phyloP scores from a whole-genome alignment of 352 stramenopile species.

The Pythium angustatum region DNA sequence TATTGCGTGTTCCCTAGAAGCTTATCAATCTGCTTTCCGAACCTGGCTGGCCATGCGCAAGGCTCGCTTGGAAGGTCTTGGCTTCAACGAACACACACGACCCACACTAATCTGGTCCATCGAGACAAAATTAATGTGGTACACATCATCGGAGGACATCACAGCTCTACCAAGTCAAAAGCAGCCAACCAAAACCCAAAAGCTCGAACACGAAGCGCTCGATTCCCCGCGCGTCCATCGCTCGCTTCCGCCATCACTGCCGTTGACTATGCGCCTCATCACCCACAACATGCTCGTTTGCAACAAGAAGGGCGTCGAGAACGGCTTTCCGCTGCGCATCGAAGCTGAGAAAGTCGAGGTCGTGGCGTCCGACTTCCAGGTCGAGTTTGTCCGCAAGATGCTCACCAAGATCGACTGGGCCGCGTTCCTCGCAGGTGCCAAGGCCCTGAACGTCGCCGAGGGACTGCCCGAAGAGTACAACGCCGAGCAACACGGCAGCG shows the following conservation, averaged over 20 bases:
- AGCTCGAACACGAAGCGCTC: neutral
- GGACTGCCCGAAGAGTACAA: constrained; percentile 62
- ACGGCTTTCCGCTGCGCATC: constrained; percentile 91
- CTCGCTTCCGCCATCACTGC: neutral
- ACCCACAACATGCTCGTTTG: constrained; percentile 95
- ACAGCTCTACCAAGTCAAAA: too few relatives aligned
- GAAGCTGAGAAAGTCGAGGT: constrained; percentile 83
- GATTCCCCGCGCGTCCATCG: neutral
- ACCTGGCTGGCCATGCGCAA: too few relatives aligned
- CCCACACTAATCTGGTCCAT: constrained; percentile 17
- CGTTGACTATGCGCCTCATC: constrained; percentile 89
- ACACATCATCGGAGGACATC: too few relatives aligned
- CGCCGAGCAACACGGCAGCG: constrained; percentile 36
- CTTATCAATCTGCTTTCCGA: too few relatives aligned
- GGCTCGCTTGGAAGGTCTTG: too few relatives aligned
- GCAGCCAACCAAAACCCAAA: too few relatives aligned
- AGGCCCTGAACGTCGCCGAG: constrained; percentile 66
- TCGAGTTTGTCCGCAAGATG: constrained; percentile 89
- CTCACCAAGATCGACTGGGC: constrained; percentile 88
- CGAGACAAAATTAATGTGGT: too few relatives aligned
- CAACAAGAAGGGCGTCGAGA: constrained; percentile 93
- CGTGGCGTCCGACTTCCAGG: constrained; percentile 78
- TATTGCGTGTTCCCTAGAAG: too few relatives aligned
- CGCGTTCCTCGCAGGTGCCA: constrained; percentile 81
- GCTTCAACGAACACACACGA: constrained; percentile 11